Evolutionary conservation across 2,329 filamentous ascomycete species (phyloP).

Genomic region (Ceratocystis cacaofunesta): DNA sequence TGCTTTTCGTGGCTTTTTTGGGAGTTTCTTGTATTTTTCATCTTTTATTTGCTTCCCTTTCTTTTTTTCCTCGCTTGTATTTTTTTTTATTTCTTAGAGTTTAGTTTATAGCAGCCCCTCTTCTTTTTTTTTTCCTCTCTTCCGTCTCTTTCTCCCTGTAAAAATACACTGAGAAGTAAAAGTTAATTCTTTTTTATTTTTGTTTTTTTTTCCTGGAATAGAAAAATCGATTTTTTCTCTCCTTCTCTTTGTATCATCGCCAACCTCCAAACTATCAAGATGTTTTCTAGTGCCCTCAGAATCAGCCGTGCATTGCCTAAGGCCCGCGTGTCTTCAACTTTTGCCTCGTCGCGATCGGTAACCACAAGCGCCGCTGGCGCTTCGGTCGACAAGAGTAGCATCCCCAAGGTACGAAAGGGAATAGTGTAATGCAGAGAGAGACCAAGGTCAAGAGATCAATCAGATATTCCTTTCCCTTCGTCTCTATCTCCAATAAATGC

Average conservation of each 20-base stretch:
- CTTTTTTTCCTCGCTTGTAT: neutral
- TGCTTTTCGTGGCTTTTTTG: neutral
- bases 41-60: neutral
- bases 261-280: constrained; percentile 25
- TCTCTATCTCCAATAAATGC: neutral
- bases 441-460: too few species aligned
- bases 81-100: neutral
- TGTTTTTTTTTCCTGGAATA: constrained; percentile 2
- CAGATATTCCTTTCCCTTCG: neutral
- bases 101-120: neutral
- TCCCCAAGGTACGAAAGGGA: constrained; percentile 31
- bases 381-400: constrained; percentile 60
- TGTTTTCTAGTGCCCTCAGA: constrained; percentile 59
- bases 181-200: neutral
- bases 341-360: constrained; percentile 54
- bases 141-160: too few species aligned
- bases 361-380: constrained; percentile 91
- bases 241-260: constrained; percentile 2
- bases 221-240: neutral
- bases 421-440: too few species aligned
- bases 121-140: constrained; percentile 10
- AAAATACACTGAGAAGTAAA: neutral
- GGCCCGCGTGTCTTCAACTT: constrained; percentile 31
- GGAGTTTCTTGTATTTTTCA: neutral
- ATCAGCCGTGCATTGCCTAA: constrained; percentile 45